Evolutionary conservation across 2,329 filamentous ascomycete species (phyloP), one percentile per base, ranked within the genome.

Genomic region (Epichloe baconii): DNA sequence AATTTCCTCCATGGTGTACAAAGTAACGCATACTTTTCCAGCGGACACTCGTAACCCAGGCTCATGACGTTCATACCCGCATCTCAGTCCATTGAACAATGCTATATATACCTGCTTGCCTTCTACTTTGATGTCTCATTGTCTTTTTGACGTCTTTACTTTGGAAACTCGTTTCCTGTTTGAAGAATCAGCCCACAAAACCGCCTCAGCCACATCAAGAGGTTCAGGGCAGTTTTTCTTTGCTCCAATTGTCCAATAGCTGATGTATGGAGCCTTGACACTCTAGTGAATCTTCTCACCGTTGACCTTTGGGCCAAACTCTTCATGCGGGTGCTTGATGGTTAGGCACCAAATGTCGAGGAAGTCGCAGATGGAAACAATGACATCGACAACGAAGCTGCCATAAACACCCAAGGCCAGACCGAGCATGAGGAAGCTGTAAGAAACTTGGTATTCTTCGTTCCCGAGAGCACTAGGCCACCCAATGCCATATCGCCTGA

Each of bases 321-420:
- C 76, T 23, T 74, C 70, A 56, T 77, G 75, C 21, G 79, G 80
- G 60, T 97, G 83, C 78, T 98, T 98, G 71, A 98, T 98, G 1
- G 87, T 95, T 65, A 98, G 74, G 65, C 93, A 98, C 88, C 89
- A 97, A 58, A 98, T 98, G 65, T 98, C 93, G 54, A 97, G 76
- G 66, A 95, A 95, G 66, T 98, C 93, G 70, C 93, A 98, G 60
- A 98, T 97, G 34, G 88, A 94, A 53, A 93, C 88, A 58, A 98
- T 96, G 52, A 97, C 90, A 65, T 97, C 93, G 35, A 95, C 86
- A 52, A 97, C 88, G 66, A 98, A 98, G 67, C 89, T 95, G 54
- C 88, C 90, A 70, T 98, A 96, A n/a, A 97, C 82, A 36, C 93
- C 93, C 46, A 95, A 66, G 0, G 85, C 86, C 53, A 88, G 71